Conservation (phyloP, 1,284 basidiomycete species). For the Hymenochaete sp. region DNA sequence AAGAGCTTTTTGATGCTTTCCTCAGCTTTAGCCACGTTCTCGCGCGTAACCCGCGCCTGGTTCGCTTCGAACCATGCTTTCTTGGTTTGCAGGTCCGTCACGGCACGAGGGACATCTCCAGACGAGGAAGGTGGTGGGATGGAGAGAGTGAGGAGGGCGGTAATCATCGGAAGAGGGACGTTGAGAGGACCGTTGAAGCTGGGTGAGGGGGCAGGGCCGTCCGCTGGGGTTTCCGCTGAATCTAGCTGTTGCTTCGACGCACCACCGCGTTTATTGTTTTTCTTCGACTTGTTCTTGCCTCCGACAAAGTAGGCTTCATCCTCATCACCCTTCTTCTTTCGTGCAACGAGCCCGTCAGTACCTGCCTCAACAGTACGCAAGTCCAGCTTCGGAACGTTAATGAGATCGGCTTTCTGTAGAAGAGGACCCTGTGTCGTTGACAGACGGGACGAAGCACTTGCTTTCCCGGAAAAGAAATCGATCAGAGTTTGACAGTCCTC, state of each 20-base stretch:
- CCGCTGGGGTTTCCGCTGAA: too few species aligned
- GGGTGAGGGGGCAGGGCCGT: constrained; percentile 22
- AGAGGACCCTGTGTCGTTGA: constrained; percentile 26
- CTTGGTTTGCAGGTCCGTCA: constrained; percentile 91
- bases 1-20: constrained; percentile 68
- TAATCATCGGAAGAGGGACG: constrained; percentile 79
- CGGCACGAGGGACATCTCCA: constrained; percentile 73
- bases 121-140: constrained; percentile 83
- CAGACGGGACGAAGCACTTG: constrained; percentile 40
- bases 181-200: constrained; percentile 48
- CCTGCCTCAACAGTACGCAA: constrained; percentile 74
- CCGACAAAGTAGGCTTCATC: constrained; percentile 81
- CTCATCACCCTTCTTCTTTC: constrained; percentile 88
- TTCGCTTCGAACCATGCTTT: constrained; percentile 89
- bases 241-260: constrained; percentile 17
- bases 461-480: constrained; percentile 79
- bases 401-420: constrained; percentile 40
- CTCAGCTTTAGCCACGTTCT: constrained; percentile 73
- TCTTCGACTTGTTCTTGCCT: constrained; percentile 56
- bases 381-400: constrained; percentile 77
- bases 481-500: constrained; percentile 96
- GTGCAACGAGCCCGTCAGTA: constrained; percentile 64
- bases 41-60: constrained; percentile 56
- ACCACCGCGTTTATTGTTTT: constrained; percentile 45
- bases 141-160: constrained; percentile 80